Evolutionary conservation across 2,329 filamentous ascomycete species (phyloP), one percentile per base, ranked within the genome.

Genomic region (Hymenotorrendiella dingleyae): DNA sequence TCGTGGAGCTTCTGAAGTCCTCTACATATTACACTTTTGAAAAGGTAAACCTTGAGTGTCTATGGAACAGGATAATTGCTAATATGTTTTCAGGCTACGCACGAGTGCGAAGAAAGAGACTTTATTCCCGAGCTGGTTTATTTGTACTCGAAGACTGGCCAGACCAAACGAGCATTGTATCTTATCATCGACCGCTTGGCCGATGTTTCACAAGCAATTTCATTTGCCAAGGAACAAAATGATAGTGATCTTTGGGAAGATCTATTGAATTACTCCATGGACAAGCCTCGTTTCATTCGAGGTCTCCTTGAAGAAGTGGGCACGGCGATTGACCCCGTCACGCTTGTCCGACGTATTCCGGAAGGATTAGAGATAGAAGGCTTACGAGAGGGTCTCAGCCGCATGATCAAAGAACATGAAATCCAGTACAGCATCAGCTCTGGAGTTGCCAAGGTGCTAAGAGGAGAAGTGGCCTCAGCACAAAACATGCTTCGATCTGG

Each of bases 61-160:
- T n/a, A n/a, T n/a, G n/a, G n/a, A n/a, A 29, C 3, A 17, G 9
- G 10, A 23, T 24, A 11, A 12, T 6, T 49, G 7, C 53, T 57
- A 44, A 54, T n/a, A 36, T 16, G 17, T 21, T 22, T 43, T 4
- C 63, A 74, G 79, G 87, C 67, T 62, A 85, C 67, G 50, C 76
- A 69, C 74, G 80, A 94, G 56, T 98, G 93, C 59, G 89, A 97
- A 63, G 68, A 73, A 11, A 76, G 78, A 52, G 80, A 84, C 53
- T 97, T 86, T 64, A 85, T 94, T 36, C 85, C 88, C 27, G 93
- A 98, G 62, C 76, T 97, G n/a, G 91, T 98, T 11, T 93, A 93
- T 58, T 77, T 98, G 1, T 84, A 97, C 56, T 94, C 89, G 47
- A 96, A 96, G 62, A 97, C 89, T 0, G 93, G 93, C 0, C 83